phyloP scores from a whole-genome alignment of 768 basidiomycete genomes.

The Russula brevipes region DNA sequence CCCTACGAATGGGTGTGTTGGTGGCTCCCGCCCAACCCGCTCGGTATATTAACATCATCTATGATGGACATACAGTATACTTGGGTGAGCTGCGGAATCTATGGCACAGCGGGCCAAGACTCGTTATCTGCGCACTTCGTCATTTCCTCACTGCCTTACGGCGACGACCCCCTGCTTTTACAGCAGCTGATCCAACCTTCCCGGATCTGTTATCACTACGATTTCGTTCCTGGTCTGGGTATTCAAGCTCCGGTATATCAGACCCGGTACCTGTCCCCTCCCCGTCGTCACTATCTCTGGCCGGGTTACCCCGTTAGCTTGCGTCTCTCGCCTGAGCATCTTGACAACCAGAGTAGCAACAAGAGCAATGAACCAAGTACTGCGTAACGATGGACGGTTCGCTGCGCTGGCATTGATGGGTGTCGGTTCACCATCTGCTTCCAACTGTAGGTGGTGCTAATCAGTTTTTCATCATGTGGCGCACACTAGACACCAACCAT shows the following conservation, averaged over 20 bases:
- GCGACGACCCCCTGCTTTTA: conserved; percentile 59
- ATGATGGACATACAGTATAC: not conserved
- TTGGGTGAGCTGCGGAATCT: not conserved
- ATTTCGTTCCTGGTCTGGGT: conserved; percentile 34
- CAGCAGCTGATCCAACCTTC: conserved; percentile 36
- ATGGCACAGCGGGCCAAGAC: not conserved
- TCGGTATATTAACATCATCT: not conserved
- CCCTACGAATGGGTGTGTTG: not conserved
- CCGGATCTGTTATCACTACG: conserved; percentile 28
- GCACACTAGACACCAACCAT: conserved; percentile 45
- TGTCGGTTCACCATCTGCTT: conserved; percentile 52
- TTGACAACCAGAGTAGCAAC: conserved; percentile 33
- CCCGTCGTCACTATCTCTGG: conserved; percentile 36
- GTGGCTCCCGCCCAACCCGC: not conserved
- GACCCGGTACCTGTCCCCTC: conserved; percentile 45
- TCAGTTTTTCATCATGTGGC: conserved; percentile 10
- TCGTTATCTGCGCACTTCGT: conserved; percentile 26
- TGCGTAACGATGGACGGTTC: conserved; percentile 47
- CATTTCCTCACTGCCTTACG: conserved; percentile 53
- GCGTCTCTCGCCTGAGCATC: conserved; percentile 20
- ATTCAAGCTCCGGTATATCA: conserved; percentile 36
- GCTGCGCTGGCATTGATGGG: conserved; percentile 42
- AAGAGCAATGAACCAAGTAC: conserved; percentile 67
- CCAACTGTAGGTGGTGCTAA: conserved; percentile 42
- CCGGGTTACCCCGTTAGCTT: not conserved